phyloP scores from a whole-genome alignment of 2,329 filamentous ascomycete species.

The Phialophora macrospora region DNA sequence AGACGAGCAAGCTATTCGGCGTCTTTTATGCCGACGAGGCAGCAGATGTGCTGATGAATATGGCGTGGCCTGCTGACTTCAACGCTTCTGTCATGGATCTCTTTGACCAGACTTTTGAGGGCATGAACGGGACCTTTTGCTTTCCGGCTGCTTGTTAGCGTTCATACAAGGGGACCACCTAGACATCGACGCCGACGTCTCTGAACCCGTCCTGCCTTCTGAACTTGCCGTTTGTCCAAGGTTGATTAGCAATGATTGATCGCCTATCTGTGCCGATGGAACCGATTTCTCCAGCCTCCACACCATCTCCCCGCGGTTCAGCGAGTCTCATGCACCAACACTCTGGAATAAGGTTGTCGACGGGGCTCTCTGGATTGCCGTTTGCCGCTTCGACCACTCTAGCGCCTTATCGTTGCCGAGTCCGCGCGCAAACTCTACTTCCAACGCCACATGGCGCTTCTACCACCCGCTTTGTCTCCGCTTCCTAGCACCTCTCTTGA shows the following conservation, averaged over 20 bases:
- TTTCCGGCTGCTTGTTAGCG: neutral
- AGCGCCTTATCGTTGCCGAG: neutral
- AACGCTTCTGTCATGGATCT: neutral
- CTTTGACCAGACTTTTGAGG: neutral
- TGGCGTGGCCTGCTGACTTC: neutral
- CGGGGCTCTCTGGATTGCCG: neutral
- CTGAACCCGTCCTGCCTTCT: neutral
- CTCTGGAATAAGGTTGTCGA: slow-evolving; percentile 1
- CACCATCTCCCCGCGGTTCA: neutral
- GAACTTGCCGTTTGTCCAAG: neutral
- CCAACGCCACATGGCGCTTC: neutral
- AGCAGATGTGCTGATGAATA: neutral
- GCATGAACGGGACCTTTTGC: slow-evolving; percentile 1
- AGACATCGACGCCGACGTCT: neutral
- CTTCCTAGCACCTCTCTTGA: neutral
- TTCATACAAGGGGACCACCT: neutral
- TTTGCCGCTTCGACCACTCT: neutral
- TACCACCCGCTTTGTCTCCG: neutral
- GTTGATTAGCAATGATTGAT: neutral
- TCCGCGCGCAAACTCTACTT: neutral
- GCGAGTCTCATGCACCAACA: neutral
- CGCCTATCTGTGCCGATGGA: neutral
- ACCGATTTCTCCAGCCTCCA: neutral
- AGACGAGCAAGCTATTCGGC: slow-evolving; percentile 38
- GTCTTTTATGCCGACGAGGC: slow-evolving; percentile 2